Evolutionary conservation across 2,329 filamentous ascomycete species (phyloP), one percentile per base, ranked within the genome.

Genomic region (Diaporthe velutina): DNA sequence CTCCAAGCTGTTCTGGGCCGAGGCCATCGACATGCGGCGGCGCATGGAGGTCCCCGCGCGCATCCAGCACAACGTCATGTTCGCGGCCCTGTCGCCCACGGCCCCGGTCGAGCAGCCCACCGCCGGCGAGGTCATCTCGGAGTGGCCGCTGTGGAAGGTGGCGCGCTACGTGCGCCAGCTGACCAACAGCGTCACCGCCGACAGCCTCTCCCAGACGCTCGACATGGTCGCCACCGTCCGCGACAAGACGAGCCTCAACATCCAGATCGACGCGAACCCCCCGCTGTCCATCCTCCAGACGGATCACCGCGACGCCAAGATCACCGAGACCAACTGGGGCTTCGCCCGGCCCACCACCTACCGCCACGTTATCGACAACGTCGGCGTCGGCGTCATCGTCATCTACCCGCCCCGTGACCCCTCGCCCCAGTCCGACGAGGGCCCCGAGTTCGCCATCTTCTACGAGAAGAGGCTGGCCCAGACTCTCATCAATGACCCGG

Each of bases 21-120:
- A 86, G 55, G 83, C 81, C 1, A 78, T 86, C 54, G 80, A 86
- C 55, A 86, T 87, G 84, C 80, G 80, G 10, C 77, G 78, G 5
- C 80, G 85, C 1, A 79, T 86, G 73, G 77, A 80, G 52, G 77
- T 76, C 22, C 83, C 84, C 0, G 77, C 78, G 4, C 81, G 84
- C 0, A 81, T 83, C 5, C 84, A 85, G 74, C 80, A 83, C 4
- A 85, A 85, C 50, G 78, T 83, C 25, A 78, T 85, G 77, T 80
- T 74, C 9, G 80, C 75, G 0, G 80, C 78, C 0, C n/a, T 80
- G 0, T 83, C 80, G 15, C 66, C 73, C 1, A 80, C 78, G 13
- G 77, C 78, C 1, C 78, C 80, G 0, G 75, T 82, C 1, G 73
- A 80, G 7, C 80, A 79, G 8, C 80, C 80, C 0, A 84, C 82